phyloP scores from a whole-genome alignment of 495 filamentous ascomycete genomes.

The Monascus purpureus region DNA sequence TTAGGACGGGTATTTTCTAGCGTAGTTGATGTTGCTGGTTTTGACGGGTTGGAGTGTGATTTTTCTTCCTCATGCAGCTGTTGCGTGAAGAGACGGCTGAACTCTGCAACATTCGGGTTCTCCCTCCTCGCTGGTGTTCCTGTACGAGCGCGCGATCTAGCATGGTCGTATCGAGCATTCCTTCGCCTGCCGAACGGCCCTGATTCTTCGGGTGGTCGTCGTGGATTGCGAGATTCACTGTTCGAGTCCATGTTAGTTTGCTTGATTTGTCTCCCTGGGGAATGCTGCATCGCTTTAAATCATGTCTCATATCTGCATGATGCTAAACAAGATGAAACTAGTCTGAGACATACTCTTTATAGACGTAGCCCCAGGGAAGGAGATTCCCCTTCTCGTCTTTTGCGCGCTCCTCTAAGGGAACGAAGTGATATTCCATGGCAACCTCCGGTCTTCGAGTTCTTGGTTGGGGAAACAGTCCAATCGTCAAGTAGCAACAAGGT shows the following conservation, averaged over 20 bases:
- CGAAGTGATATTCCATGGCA: constrained; percentile 50
- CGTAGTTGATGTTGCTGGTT: constrained; percentile 26
- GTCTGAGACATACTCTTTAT: constrained; percentile 36
- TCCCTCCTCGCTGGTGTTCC: constrained; percentile 46
- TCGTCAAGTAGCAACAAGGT: too few species aligned
- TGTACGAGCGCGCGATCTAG: constrained; percentile 42
- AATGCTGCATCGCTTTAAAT: too few species aligned
- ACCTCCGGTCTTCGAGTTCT: background rate
- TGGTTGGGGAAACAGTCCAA: background rate
- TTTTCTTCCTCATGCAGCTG: constrained; percentile 33
- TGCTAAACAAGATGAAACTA: background rate
- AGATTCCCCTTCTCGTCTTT: constrained; percentile 43
- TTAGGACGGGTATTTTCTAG: constrained; percentile 28
- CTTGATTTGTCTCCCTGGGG: too few species aligned
- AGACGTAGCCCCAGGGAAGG: constrained; percentile 48
- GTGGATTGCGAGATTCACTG: constrained; percentile 33
- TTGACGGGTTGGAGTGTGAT: constrained; percentile 18
- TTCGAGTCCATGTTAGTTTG: constrained; percentile 6
- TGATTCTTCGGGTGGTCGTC: constrained; percentile 42
- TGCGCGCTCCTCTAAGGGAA: constrained; percentile 50
- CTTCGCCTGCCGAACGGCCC: constrained; percentile 48
- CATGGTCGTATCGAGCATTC: constrained; percentile 34
- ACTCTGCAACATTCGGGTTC: constrained; percentile 40
- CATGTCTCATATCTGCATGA: background rate
- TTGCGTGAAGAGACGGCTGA: constrained; percentile 30